Evolutionary conservation across 306 rosid genomes (phyloP), one percentile per base, ranked within the genome.

Genomic region (Cucumis melo): DNA sequence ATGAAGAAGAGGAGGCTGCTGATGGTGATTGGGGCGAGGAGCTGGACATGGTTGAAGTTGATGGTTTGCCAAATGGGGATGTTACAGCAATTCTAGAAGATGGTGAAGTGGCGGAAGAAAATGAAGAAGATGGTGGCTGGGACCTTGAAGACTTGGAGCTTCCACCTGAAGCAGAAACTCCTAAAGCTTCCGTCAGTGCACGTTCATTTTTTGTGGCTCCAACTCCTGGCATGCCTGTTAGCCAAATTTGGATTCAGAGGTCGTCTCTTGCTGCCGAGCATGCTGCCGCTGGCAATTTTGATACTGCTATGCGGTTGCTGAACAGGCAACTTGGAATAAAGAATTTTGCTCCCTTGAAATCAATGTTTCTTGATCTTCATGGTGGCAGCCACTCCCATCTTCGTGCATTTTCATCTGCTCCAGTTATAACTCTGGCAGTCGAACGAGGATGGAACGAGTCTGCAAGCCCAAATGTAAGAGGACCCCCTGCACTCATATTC

Each of bases 181-280:
- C 97, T 14, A 88, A 80, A 84, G 86, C 87, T 71, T 87, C 90
- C 16, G 80, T 81, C 53, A 80, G 88, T 80, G 48, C 91, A 14
- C 91, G 78, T 51, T 79, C 89, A 16, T 89, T 68, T 67, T 93
- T 93, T 76, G 89, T 91, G 59, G 88, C 96, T 79, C 98, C 98
- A 57, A 87, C 95, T 60, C 90, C 90, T 82, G 98, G 98, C 79
- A 89, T 91, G 96, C 90, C 98, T 23, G 96, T 91, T 15, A 88
- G 84, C 84, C 96, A 93, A 84, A 91, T 93, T 77, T 93, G 98
- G 98, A 85, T 73, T 80, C 98, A 93, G 84, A 88, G 82, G 53
- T 91, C 98, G 53, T 91, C 97, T 68, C 93, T 93, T 79, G 98
- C 98, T 14, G 98, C 98, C 77, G 98, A 93, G 79, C 98, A 93